Evolutionary conservation across 1,139 yeast species (phyloP), one percentile per base, ranked within the genome.

Genomic region (Kodamaea anthophila): DNA sequence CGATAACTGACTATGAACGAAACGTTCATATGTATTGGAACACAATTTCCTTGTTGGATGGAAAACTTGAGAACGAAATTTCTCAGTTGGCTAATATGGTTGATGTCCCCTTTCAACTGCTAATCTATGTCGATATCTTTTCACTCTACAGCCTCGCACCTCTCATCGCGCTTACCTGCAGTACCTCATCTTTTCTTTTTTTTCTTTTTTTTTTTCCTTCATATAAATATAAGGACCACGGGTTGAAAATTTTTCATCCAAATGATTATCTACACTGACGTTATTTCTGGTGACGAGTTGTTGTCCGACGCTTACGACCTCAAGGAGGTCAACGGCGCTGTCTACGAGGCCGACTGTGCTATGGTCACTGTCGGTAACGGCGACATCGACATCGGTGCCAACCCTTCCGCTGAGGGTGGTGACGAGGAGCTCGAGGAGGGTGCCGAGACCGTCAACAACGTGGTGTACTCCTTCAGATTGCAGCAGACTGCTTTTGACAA

Each of bases 361-460:
- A 80, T 86, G 91, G 78, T 91, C 67, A 79, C 70, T 55, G 83
- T 88, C 53, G 79, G 75, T 63, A 85, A 85, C 60, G 96, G 77
- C 56, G 88, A 88, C 60, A 78, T 91, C 52, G 97, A 91, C 65
- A 91, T 91, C 65, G 98, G 98, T 71, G 98, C 95, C 57, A 91
- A 93, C 81, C 96, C 99, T 60, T 86, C 96, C 53, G 96, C 97
- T 52, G 99, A 91, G 70, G 97, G 71, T 46, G 88, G 62, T 32
- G 95, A 75, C 28, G 95, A 77, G 38, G 75, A 62, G 33, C 60
- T 77, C 38, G 98, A 88, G 52, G 94, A 83, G 36, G 85, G 80
- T 65, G 70, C 76, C 53, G 84, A 80, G 67, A 75, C 84, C 52
- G 96, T 91, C 62, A 91, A 88, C 94, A 91, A 91, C 75, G 84